phyloP scores from a whole-genome alignment of 208 protist genomes.

The Trypanosoma mega region DNA sequence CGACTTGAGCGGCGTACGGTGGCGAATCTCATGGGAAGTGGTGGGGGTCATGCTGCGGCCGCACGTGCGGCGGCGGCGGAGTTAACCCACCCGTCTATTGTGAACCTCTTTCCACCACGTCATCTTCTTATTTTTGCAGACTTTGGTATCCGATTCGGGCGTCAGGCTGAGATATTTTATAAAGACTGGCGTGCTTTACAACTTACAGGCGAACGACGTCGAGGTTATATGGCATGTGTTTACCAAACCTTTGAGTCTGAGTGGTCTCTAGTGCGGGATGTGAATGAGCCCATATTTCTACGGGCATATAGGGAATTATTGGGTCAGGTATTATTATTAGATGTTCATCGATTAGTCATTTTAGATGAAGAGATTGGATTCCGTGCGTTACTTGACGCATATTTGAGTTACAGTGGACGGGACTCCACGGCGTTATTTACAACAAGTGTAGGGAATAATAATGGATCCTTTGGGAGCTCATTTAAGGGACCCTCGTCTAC shows the following conservation, averaged over 20 bases:
- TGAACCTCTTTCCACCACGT: conserved; percentile 36
- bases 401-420: conserved; percentile 12
- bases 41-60: conserved; percentile 22
- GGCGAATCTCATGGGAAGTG: conserved; percentile 28
- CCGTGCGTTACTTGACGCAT: conserved; percentile 55
- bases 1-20: conserved; percentile 41
- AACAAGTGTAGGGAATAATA: no score
- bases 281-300: conserved; percentile 37
- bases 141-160: conserved; percentile 44
- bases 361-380: conserved; percentile 53
- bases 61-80: neutral
- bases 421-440: neutral
- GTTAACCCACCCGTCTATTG: conserved; percentile 30
- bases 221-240: conserved; percentile 57
- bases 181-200: conserved; percentile 30
- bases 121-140: conserved; percentile 36
- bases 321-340: conserved; percentile 45
- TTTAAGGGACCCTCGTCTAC: neutral
- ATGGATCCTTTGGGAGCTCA: no score
- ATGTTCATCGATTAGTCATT: conserved; percentile 52
- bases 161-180: conserved; percentile 44
- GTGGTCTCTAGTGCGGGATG: conserved; percentile 31
- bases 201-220: conserved; percentile 25
- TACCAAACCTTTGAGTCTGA: conserved; percentile 38
- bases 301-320: conserved; percentile 31